These are phyloP conservation scores for Sporobolomyces roseus DNA, from an alignment of 768 basidiomycete species.

Conservation along the genomic window DNA sequence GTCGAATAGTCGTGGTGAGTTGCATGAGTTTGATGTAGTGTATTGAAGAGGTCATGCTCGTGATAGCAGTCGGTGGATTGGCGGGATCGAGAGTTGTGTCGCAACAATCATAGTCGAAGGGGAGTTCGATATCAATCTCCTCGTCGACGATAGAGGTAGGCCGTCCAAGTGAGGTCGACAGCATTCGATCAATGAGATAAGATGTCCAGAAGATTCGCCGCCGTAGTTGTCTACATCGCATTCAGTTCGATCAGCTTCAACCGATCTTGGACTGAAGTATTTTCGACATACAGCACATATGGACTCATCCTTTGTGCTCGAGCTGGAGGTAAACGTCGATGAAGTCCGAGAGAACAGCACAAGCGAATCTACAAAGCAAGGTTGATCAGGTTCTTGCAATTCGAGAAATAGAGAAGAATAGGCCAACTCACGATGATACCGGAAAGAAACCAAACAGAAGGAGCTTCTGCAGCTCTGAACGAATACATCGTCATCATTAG, in stretches of 20 bases:
- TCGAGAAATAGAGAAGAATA: not conserved
- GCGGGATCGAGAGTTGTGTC: slow-evolving; percentile 20
- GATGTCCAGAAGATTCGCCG: slow-evolving; percentile 46
- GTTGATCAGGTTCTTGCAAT: not conserved
- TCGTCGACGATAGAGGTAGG: slow-evolving; percentile 44
- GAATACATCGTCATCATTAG: slow-evolving; percentile 42
- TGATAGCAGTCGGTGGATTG: not conserved
- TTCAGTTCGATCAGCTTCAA: not conserved
- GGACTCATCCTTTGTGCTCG: slow-evolving; percentile 15
- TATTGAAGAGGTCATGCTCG: slow-evolving; percentile 44
- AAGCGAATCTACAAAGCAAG: slow-evolving; percentile 29
- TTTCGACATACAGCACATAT: slow-evolving; percentile 17
- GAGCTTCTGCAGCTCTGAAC: slow-evolving; percentile 1
- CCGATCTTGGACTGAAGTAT: not conserved
- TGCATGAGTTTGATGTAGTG: slow-evolving; percentile 44
- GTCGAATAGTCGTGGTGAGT: slow-evolving; percentile 43
- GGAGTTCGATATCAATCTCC: slow-evolving; percentile 45
- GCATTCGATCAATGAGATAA: slow-evolving; percentile 43
- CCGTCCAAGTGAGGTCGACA: slow-evolving; percentile 36
- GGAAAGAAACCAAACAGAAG: slow-evolving; percentile 43
- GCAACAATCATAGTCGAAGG: slow-evolving; percentile 45
- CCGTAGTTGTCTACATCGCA: slow-evolving; percentile 35
- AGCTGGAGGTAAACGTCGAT: slow-evolving; percentile 22
- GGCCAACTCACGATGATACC: slow-evolving; percentile 38
- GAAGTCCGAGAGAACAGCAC: slow-evolving; percentile 44